phyloP scores from a whole-genome alignment of 352 stramenopile species.

The Peronospora destructor region DNA sequence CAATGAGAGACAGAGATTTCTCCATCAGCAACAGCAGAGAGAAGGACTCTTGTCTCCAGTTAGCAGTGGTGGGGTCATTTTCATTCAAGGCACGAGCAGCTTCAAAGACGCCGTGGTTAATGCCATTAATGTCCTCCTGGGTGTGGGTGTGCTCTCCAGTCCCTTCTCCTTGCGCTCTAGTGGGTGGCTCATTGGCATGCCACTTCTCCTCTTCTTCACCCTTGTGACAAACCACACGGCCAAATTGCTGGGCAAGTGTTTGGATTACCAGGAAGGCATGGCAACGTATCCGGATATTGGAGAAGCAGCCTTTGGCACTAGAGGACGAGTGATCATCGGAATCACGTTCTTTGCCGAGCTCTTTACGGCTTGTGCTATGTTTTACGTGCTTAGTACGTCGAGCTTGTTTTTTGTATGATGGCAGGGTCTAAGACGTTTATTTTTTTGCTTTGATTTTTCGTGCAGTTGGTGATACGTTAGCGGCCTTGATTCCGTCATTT shows the following conservation, averaged over 20 bases:
- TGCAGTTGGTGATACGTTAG: constrained; percentile 69
- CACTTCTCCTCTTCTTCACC: constrained; percentile 80
- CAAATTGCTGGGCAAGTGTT: constrained; percentile 74
- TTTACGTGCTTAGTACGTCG: constrained; percentile 62
- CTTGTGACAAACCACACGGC: constrained; percentile 82
- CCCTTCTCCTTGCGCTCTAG: constrained; percentile 77
- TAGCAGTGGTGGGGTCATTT: constrained; percentile 5
- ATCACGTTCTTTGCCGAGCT: constrained; percentile 80
- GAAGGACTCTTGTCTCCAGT: constrained; percentile 22
- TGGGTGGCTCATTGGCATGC: constrained; percentile 57
- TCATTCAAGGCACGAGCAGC: constrained; percentile 43
- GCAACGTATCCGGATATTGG: constrained; percentile 78
- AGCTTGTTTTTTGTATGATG: not conserved
- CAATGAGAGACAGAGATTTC: constrained; percentile 35
- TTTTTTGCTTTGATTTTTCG: constrained; percentile 1
- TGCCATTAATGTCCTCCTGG: constrained; percentile 81
- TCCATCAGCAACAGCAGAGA: constrained; percentile 24
- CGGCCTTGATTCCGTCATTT: constrained; percentile 60
- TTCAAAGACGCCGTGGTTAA: constrained; percentile 79
- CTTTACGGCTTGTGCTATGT: constrained; percentile 75
- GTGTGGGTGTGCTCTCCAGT: constrained; percentile 76
- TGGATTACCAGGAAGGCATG: constrained; percentile 80
- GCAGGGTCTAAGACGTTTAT: not conserved
- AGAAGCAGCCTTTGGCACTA: constrained; percentile 70
- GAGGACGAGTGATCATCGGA: constrained; percentile 60